Evolutionary conservation across 2,329 filamentous ascomycete genomes (phyloP).

Genomic region (Dothistroma pini): DNA sequence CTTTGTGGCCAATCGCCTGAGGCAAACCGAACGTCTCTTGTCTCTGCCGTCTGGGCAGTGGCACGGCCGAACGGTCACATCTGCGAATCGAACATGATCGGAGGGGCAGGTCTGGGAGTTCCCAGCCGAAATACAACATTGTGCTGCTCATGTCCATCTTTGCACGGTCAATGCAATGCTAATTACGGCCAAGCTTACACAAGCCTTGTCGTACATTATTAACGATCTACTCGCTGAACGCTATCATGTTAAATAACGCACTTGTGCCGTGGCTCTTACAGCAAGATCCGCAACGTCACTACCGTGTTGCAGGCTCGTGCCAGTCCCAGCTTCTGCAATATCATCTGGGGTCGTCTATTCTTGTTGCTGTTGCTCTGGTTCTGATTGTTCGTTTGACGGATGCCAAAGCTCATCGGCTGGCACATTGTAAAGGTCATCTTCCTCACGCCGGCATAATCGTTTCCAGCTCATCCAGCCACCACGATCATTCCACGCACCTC

Average conservation of each 20-base stretch:
- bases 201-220: not conserved
- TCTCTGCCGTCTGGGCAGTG: too few relatives aligned
- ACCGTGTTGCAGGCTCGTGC: not conserved
- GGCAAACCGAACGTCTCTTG: too few relatives aligned
- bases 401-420: slow-evolving; percentile 19
- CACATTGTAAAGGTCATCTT: slow-evolving; percentile 20
- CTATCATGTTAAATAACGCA: not conserved
- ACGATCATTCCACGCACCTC: slow-evolving; percentile 30
- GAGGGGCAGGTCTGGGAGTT: not conserved
- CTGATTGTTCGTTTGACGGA: slow-evolving; percentile 7
- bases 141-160: not conserved
- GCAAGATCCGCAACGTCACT: not conserved
- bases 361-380: not conserved
- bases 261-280: not conserved
- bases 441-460: slow-evolving; percentile 23
- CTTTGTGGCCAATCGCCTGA: too few relatives aligned
- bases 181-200: not conserved
- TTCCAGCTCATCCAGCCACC: slow-evolving; percentile 31
- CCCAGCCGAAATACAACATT: too few relatives aligned
- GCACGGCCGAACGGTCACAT: too few relatives aligned
- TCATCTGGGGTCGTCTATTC: not conserved
- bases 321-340: not conserved
- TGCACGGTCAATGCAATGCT: not conserved
- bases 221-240: not conserved
- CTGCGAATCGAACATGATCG: not conserved